A percentile compares a stretch with the other conserved stretches of the same genome.
These are phyloP conservation scores for Arthonia radiata DNA, from an alignment of 495 filamentous ascomycete genomes.

Conservation along the genomic window DNA sequence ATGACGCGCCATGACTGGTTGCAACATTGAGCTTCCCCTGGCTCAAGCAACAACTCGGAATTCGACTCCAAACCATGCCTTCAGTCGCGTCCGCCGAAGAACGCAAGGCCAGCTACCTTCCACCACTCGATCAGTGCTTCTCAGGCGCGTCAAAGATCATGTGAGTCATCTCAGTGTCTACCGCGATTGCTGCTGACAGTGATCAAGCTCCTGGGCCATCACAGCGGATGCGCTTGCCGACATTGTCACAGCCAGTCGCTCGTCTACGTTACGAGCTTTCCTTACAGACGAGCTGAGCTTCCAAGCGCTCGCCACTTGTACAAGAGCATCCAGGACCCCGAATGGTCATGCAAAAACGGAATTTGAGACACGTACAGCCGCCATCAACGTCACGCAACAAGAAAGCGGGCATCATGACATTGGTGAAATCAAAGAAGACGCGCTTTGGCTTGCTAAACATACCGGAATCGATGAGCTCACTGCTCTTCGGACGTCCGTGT, in stretches of 20 bases:
- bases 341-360: slow-evolving; percentile 35
- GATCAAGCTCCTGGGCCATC: slow-evolving; percentile 46
- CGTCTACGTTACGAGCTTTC: slow-evolving; percentile 30
- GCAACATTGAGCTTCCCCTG: too few relatives aligned
- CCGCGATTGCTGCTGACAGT: slow-evolving; percentile 10
- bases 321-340: slow-evolving; percentile 32
- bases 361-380: slow-evolving; percentile 70
- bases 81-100: too few relatives aligned
- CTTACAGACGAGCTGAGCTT: slow-evolving; percentile 40
- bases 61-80: too few relatives aligned
- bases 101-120: too few relatives aligned
- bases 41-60: too few relatives aligned
- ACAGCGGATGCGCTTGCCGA: slow-evolving; percentile 41
- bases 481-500: slow-evolving; percentile 51
- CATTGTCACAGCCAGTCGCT: slow-evolving; percentile 20
- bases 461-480: slow-evolving; percentile 56
- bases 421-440: slow-evolving; percentile 61
- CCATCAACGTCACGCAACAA: slow-evolving; percentile 62
- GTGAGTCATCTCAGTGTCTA: slow-evolving; percentile 14
- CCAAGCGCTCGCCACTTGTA: slow-evolving; percentile 36
- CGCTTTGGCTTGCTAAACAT: slow-evolving; percentile 58
- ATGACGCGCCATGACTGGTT: too few relatives aligned
- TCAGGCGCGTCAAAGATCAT: slow-evolving; percentile 31
- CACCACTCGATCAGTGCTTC: slow-evolving; percentile 37
- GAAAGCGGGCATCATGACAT: slow-evolving; percentile 45